Percentiles rank a stretch among this genome's conserved stretches.
phyloP scores from a whole-genome alignment of 2,329 filamentous ascomycete genomes.

The Sporothrix schenckii region DNA sequence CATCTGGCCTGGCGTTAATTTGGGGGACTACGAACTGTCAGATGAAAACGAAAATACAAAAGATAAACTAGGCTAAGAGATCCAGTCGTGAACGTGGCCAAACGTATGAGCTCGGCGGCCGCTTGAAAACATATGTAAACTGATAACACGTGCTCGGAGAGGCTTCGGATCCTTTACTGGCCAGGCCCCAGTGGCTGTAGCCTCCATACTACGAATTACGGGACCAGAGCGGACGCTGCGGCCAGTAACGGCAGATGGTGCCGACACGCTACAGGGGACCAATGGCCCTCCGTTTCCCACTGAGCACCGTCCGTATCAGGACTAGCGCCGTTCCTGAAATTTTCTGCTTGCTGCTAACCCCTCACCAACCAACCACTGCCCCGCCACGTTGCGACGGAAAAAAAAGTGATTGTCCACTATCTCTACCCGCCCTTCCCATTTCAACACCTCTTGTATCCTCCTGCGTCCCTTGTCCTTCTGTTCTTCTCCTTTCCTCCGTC shows the following conservation, averaged over 20 bases:
- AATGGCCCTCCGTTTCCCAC: neutral
- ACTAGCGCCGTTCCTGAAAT: constrained; percentile 32
- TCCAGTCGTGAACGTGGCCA: too few relatives aligned
- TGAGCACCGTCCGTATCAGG: constrained; percentile 14
- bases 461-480: constrained; percentile 31
- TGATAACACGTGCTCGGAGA: constrained; percentile 4
- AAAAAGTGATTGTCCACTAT: constrained; percentile 27
- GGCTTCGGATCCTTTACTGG: neutral
- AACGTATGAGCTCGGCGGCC: too few relatives aligned
- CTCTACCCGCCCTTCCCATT: constrained; percentile 29
- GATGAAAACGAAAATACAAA: constrained; percentile 25
- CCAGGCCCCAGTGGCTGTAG: neutral
- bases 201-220: neutral
- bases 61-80: neutral
- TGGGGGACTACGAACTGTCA: constrained; percentile 21
- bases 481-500: constrained; percentile 40
- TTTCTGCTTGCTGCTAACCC: constrained; percentile 32
- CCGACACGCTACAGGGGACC: constrained; percentile 26
- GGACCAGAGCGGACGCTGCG: neutral
- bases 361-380: constrained; percentile 32
- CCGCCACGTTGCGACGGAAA: constrained; percentile 26
- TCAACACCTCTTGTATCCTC: constrained; percentile 34
- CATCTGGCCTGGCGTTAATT: constrained; percentile 31
- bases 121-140: too few relatives aligned
- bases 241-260: constrained; percentile 25